Percentiles rank a stretch among this genome's conserved stretches.
These are phyloP conservation scores for Monilinia laxa DNA, from an alignment of 2,329 filamentous ascomycete species.

Conservation along the genomic window DNA sequence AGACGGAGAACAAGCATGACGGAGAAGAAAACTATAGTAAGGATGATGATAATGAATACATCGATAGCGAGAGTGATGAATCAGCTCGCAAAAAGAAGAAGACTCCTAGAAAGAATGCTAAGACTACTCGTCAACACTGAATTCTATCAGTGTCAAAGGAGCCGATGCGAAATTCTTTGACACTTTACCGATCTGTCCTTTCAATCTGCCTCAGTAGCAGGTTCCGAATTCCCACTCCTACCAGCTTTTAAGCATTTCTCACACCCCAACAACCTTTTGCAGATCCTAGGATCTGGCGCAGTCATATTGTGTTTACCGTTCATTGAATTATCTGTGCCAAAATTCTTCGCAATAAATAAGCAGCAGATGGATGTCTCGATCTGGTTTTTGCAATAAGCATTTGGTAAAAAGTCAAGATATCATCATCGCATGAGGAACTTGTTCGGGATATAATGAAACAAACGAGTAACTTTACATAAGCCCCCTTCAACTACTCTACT, in stretches of 20 bases:
- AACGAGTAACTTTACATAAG: not conserved
- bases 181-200: rapidly evolving
- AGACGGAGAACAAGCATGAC: not conserved
- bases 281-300: not conserved
- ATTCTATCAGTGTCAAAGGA: not conserved
- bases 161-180: not conserved
- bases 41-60: not conserved
- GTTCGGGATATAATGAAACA: too few species aligned
- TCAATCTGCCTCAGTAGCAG: not conserved
- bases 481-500: not conserved
- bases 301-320: too few species aligned
- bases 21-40: not conserved
- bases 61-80: not conserved
- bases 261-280: not conserved
- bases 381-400: too few species aligned
- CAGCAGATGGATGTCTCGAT: too few species aligned
- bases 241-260: not conserved
- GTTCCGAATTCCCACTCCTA: not conserved
- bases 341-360: too few species aligned
- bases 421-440: too few species aligned
- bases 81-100: not conserved
- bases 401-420: too few species aligned
- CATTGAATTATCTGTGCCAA: too few species aligned
- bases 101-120: not conserved
- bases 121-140: not conserved